These are phyloP conservation scores for Croton laevigatus DNA, from an alignment of 441 rosid species.

Conservation along the genomic window DNA sequence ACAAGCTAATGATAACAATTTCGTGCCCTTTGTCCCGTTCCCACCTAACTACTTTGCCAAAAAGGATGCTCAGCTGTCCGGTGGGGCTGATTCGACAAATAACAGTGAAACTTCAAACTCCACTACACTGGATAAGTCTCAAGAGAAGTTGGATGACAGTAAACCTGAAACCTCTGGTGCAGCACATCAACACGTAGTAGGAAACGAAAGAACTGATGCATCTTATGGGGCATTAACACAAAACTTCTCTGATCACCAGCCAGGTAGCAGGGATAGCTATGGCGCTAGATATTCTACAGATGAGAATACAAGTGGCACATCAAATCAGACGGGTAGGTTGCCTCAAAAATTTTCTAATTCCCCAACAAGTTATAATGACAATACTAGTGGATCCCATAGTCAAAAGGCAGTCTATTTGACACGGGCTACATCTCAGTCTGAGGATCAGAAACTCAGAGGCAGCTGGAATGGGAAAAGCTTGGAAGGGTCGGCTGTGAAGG, in stretches of 20 bases:
- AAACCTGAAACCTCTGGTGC: constrained; percentile 15
- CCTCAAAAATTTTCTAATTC: constrained; percentile 18
- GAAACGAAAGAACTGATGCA: constrained; percentile 22
- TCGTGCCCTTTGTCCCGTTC: constrained; percentile 80
- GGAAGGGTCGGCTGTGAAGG: constrained; percentile 89
- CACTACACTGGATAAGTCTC: constrained; percentile 26
- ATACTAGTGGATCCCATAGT: constrained; percentile 11
- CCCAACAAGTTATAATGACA: constrained; percentile 13
- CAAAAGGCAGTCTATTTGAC: constrained; percentile 12
- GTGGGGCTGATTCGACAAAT: constrained; percentile 23
- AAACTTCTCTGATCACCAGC: constrained; percentile 13
- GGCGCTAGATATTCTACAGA: constrained; percentile 11
- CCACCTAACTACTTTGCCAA: constrained; percentile 73
- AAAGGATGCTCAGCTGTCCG: constrained; percentile 39
- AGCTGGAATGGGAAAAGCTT: constrained; percentile 67
- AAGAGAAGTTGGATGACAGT: constrained; percentile 21
- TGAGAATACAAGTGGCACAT: constrained; percentile 2
- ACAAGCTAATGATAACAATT: constrained; percentile 50
- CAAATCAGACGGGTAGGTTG: constrained; percentile 15
- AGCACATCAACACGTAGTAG: constrained; percentile 17
- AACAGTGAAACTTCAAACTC: constrained; percentile 31
- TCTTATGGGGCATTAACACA: constrained; percentile 14
- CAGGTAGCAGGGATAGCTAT: constrained; percentile 3
- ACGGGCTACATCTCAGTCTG: constrained; percentile 27
- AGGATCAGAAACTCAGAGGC: constrained; percentile 26